Conservation (phyloP, 1,284 basidiomycete genomes). For the Puccinia coronata region DNA sequence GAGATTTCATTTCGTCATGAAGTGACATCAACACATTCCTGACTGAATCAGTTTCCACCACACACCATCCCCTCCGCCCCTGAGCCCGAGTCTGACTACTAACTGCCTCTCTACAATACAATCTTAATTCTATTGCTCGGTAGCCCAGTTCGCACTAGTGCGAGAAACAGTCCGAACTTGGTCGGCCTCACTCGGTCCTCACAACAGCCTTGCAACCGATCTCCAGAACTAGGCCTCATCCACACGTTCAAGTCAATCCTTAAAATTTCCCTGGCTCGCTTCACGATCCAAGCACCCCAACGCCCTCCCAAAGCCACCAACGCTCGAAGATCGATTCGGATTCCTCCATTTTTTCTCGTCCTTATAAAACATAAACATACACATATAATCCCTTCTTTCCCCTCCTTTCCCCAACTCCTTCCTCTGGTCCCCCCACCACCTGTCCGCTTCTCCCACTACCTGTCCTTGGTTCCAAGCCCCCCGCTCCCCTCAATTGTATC, state of each 20-base stretch:
- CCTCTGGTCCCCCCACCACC: not conserved
- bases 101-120: not conserved
- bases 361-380: not conserved
- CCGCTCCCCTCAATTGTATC: not conserved
- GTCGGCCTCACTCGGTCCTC: conserved; percentile 19
- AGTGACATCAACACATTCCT: not conserved
- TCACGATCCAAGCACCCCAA: not conserved
- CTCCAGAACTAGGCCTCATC: not conserved
- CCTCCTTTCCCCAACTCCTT: not conserved
- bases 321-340: conserved; percentile 11
- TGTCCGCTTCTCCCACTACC: not conserved
- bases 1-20: not conserved
- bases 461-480: not conserved
- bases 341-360: not conserved
- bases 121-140: not conserved
- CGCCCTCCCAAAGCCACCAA: not conserved
- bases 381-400: not conserved
- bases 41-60: not conserved
- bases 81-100: not conserved
- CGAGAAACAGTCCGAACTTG: not conserved
- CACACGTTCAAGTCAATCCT: conserved; percentile 20
- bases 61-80: no score
- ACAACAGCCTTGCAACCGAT: conserved; percentile 16
- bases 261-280: conserved; percentile 3
- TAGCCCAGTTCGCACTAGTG: conserved; percentile 15